Evolutionary conservation across 2,329 filamentous ascomycete genomes (phyloP).

Genomic region (Lanzia echinophila): DNA sequence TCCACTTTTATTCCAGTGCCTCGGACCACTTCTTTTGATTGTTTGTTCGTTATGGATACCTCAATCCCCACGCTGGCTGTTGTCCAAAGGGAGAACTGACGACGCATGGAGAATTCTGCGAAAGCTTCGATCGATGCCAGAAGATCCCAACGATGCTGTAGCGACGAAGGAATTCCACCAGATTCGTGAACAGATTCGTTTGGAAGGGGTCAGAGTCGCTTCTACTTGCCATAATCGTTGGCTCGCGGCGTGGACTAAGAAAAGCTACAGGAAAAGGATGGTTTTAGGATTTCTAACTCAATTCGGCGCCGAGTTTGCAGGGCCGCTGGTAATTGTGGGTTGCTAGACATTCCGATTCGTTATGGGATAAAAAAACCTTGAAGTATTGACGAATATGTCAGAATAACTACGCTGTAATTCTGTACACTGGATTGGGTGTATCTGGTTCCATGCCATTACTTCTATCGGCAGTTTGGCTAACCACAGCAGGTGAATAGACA

Average conservation of each 20-base stretch:
- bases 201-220: constrained; percentile 16
- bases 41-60: constrained; percentile 22
- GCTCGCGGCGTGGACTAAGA: constrained; percentile 1
- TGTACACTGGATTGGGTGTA: constrained; percentile 13
- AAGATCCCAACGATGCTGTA: constrained; percentile 22
- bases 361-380: neutral
- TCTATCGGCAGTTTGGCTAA: constrained; percentile 10
- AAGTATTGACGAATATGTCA: neutral
- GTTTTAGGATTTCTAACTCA: constrained; percentile 9
- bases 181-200: constrained; percentile 27
- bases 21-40: constrained; percentile 23
- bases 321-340: constrained; percentile 8
- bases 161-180: constrained; percentile 28
- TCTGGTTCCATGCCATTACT: constrained; percentile 5
- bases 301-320: constrained; percentile 8
- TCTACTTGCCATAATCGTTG: neutral
- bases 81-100: constrained; percentile 21
- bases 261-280: constrained; percentile 9
- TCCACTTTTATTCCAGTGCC: constrained; percentile 19
- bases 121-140: constrained; percentile 20
- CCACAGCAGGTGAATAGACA: constrained; percentile 16
- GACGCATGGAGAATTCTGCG: constrained; percentile 21
- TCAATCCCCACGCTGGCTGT: constrained; percentile 31
- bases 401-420: constrained; percentile 10
- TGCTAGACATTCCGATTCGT: neutral